These are phyloP conservation scores for Thalassiosira mediterranea DNA, from an alignment of 352 stramenopile genomes.

Conservation along the genomic window DNA sequence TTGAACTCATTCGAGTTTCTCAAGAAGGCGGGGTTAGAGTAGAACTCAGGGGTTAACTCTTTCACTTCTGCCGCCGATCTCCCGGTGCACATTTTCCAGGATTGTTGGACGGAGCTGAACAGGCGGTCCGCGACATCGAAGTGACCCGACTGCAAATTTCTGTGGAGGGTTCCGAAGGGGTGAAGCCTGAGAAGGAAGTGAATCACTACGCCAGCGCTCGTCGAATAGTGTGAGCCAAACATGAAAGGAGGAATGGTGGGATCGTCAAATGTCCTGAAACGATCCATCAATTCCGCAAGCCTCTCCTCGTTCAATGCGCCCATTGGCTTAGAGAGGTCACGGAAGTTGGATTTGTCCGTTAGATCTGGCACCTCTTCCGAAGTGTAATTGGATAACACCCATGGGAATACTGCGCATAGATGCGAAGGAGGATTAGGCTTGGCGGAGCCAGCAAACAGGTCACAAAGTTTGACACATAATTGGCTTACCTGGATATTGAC, in stretches of 20 bases:
- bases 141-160: slow-evolving; percentile 93
- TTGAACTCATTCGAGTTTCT: slow-evolving; percentile 94
- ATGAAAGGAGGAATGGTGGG: slow-evolving; percentile 88
- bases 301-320: slow-evolving; percentile 91
- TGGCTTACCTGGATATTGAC: slow-evolving; percentile 96
- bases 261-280: slow-evolving; percentile 88
- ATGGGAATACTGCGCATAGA: slow-evolving; percentile 89
- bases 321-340: slow-evolving; percentile 96
- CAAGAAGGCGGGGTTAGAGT: slow-evolving; percentile 94
- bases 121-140: slow-evolving; percentile 98
- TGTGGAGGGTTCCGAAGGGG: slow-evolving; percentile 93
- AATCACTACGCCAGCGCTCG: slow-evolving; percentile 93
- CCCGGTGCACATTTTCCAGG: slow-evolving; percentile 96
- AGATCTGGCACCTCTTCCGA: slow-evolving; percentile 92
- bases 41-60: slow-evolving; percentile 98
- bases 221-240: slow-evolving; percentile 95
- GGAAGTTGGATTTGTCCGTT: slow-evolving; percentile 89
- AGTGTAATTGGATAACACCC: slow-evolving; percentile 95
- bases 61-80: slow-evolving; percentile 96
- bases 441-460: neutral
- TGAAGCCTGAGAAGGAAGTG: slow-evolving; percentile 97
- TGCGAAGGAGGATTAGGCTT: no score
- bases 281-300: slow-evolving; percentile 84
- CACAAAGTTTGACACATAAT: neutral
- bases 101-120: slow-evolving; percentile 92